Percentiles rank a stretch among this genome's conserved stretches.
These are phyloP conservation scores for Lablab purpureus DNA, from an alignment of 306 rosid genomes.

Conservation along the genomic window DNA sequence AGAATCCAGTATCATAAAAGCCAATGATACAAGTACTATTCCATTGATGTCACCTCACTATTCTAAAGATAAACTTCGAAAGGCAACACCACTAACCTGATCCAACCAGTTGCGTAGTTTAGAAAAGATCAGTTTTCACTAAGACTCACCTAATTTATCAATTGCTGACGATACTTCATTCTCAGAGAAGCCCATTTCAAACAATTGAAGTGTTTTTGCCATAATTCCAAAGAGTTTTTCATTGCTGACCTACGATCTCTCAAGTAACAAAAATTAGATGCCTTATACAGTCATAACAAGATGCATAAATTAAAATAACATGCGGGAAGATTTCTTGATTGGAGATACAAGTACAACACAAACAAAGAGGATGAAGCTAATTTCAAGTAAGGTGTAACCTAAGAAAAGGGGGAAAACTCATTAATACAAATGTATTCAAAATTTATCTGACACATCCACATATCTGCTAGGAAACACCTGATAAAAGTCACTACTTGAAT, in stretches of 20 bases:
- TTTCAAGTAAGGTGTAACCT: not conserved
- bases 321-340: not conserved
- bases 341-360: not conserved
- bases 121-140: constrained; percentile 33
- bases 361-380: not conserved
- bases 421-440: constrained; percentile 14
- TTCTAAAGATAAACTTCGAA: constrained; percentile 31
- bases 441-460: not conserved
- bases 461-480: not conserved
- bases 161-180: constrained; percentile 84
- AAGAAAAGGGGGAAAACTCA: not conserved
- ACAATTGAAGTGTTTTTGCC: constrained; percentile 86
- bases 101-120: constrained; percentile 7
- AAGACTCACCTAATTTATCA: constrained; percentile 78
- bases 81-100: constrained; percentile 31
- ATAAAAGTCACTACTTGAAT: not conserved
- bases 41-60: constrained; percentile 21
- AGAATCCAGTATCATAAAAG: constrained; percentile 37
- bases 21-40: constrained; percentile 9
- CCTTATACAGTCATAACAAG: constrained; percentile 2
- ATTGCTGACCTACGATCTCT: constrained; percentile 57
- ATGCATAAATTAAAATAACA: constrained; percentile 6
- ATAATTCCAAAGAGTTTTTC: constrained; percentile 86
- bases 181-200: constrained; percentile 97
- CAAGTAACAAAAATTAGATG: constrained; percentile 33